Evolutionary conservation across 2,329 filamentous ascomycete species (phyloP), one percentile per base, ranked within the genome.

Genomic region (Colletotrichum euphorbiae): DNA sequence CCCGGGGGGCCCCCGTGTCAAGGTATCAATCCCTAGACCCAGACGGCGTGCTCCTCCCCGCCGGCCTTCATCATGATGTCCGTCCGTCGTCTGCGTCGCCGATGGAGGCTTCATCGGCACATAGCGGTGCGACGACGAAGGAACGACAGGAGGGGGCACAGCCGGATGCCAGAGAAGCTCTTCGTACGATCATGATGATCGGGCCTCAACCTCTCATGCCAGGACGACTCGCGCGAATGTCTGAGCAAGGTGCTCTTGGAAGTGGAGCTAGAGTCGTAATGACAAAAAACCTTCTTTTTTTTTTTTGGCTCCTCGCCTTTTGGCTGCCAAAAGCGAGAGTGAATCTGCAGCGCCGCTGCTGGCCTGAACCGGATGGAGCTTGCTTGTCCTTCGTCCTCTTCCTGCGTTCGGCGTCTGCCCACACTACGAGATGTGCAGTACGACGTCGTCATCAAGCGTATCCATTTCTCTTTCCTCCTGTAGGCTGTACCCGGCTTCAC

Each of bases 131-230:
- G 33, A 67, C 62, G 50, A 67, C 63, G 50, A 67, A 42, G 31
- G 42, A 31, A 54, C 12, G 17, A 12, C 63, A 40, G 58, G 17
- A 55, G 28, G 51, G 46, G 17, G 40, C 36, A 36, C 33, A 13
- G 24, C 33, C 24, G 36, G 45, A 50, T 42, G 19, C 43, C 48
- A 50, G 6, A 60, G 31, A 7, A 52, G 36, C 17, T 36, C 31
- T 65, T 65, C 61, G 54, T 59, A 68, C 65, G 64, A 68, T 68
- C 42, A 50, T 55, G 40, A 64, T 65, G 60, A 33, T 42, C 12
- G 17, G 21, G 60, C 12, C 65, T 58, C 19, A 45, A 54, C 46
- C 38, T 33, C 54, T 59, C 40, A 31, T 52, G 46, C 48, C 46
- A 59, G 31, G 40, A 46, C 61, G 60, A 68, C 65, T 68, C 61